Evolutionary conservation across 2,329 filamentous ascomycete genomes (phyloP).

Genomic region (Seiridium unicorne): DNA sequence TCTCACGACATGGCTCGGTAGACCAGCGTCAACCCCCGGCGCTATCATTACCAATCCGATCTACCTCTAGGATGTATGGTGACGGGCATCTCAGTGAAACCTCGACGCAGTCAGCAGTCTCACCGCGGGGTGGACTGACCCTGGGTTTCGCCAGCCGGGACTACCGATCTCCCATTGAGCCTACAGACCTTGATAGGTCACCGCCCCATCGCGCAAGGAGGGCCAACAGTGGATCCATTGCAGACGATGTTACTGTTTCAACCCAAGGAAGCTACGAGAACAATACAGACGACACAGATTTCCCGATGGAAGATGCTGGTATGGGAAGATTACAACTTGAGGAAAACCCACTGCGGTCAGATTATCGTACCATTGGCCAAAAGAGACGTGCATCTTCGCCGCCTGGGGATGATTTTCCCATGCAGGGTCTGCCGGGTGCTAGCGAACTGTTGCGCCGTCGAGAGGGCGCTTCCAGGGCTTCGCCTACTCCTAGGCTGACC

Average conservation of each 20-base stretch:
- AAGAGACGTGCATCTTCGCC: conserved; percentile 59
- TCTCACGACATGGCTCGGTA: conserved; percentile 32
- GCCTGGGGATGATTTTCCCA: conserved; percentile 42
- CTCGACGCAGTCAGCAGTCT: conserved; percentile 42
- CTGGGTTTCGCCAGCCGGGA: conserved; percentile 33
- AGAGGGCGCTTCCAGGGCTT: conserved; percentile 47
- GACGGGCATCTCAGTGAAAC: conserved; percentile 45
- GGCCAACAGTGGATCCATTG: conserved; percentile 43
- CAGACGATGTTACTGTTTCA: conserved; percentile 45
- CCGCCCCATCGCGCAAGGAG: conserved; percentile 43
- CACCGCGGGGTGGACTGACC: conserved; percentile 43
- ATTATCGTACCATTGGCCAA: conserved; percentile 42
- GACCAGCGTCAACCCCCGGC: conserved; percentile 39
- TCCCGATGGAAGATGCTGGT: conserved; percentile 44
- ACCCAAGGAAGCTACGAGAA: conserved; percentile 45
- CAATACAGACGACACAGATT: conserved; percentile 47
- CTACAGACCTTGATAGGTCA: conserved; percentile 46
- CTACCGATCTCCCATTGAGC: conserved; percentile 43
- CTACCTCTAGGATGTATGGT: conserved; percentile 38
- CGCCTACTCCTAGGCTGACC: conserved; percentile 49
- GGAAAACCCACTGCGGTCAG: conserved; percentile 32
- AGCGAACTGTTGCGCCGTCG: conserved; percentile 47
- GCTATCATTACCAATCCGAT: conserved; percentile 45
- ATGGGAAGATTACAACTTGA: conserved; percentile 45
- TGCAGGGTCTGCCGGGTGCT: conserved; percentile 36